Base-by-base conservation (phyloP, 768 basidiomycete species). In the Macrocybe gigantea region DNA sequence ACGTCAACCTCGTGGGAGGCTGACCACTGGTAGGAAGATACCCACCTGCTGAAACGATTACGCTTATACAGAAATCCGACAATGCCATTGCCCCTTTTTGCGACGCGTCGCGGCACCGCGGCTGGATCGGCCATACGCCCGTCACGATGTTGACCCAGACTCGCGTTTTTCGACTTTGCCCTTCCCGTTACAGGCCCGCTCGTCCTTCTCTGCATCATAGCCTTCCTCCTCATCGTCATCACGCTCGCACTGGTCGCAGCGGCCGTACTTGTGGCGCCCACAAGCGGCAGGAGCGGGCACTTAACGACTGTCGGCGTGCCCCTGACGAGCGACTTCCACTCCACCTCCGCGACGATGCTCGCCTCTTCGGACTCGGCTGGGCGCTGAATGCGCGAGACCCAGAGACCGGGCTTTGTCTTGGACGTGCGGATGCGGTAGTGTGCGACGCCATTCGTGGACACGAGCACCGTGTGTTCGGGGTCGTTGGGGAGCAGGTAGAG, bases 401-500 rank as follows among this genome's bases (percentile, higher is more conserved):
- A 53, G 8, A 65, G 52, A 13, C 66, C 60, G 10, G 64, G 54
- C 32, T 60, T 59, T 31, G 59, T 51, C 41, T 68, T 63, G 48
- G 61, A 54, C 13, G 79, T 80, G 22, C 59, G 61, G 50, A 79
- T 64, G 48, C 67, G 67, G 56, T 78, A 81, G 52, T 77, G 74
- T 13, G 71, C 66, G 35, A 71, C 68, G 29, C 78, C 77, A 53
- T 75, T 75, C 14, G 71, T 59, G 10, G 78, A 78, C 29, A 79
- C 66, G 40, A 81, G 63, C 10, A 69, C 65, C 6, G 75, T 75
- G 47, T 70, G 67, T 52, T 73, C 67, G 6, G 75, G 75, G 51
- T 78, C 70, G 58, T 78, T 74, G 30, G 72, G 74, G 12, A 73
- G 60, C 42, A 81, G 70, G 57, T 75, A 79, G 11, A 80, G 64